Conservation (phyloP, 2,329 filamentous ascomycete species). For the Pseudophaeomoniella oleicola region DNA sequence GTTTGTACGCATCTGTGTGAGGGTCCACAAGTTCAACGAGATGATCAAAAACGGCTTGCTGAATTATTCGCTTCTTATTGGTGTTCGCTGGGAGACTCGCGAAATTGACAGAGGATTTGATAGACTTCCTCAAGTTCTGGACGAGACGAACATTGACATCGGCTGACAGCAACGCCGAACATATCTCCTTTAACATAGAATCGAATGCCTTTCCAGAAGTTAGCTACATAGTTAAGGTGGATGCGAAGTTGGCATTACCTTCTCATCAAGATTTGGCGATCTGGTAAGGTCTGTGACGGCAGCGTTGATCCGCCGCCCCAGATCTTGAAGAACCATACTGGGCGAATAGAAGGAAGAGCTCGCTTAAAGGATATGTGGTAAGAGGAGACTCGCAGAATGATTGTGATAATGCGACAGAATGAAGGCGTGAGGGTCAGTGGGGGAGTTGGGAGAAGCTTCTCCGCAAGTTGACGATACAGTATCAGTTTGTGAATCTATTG, state of each 20-base stretch:
- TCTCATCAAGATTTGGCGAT: conserved; percentile 88
- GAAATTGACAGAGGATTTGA: conserved; percentile 83
- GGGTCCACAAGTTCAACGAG: conserved; percentile 91
- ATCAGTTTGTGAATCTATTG: not conserved
- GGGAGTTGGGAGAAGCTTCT: conserved; percentile 6
- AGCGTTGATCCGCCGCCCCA: conserved; percentile 95
- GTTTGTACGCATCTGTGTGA: conserved; percentile 87
- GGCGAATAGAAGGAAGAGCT: too few species aligned
- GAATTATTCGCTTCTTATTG: conserved; percentile 97
- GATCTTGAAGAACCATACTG: conserved; percentile 93
- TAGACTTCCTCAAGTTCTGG: conserved; percentile 78
- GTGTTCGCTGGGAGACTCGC: conserved; percentile 79
- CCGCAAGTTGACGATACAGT: not conserved
- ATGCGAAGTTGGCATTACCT: conserved; percentile 38
- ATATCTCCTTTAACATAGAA: conserved; percentile 96
- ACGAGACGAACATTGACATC: conserved; percentile 96
- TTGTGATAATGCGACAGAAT: too few species aligned
- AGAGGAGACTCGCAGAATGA: too few species aligned
- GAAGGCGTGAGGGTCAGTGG: conserved; percentile 11
- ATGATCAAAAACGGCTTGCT: conserved; percentile 95
- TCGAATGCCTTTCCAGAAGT: conserved; percentile 61
- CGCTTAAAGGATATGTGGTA: too few species aligned
- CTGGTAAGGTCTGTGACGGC: conserved; percentile 87
- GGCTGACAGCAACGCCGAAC: conserved; percentile 84
- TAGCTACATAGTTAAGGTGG: conserved; percentile 6